phyloP scores from a whole-genome alignment of 805 yeast genomes.

The Candida mattraensis region DNA sequence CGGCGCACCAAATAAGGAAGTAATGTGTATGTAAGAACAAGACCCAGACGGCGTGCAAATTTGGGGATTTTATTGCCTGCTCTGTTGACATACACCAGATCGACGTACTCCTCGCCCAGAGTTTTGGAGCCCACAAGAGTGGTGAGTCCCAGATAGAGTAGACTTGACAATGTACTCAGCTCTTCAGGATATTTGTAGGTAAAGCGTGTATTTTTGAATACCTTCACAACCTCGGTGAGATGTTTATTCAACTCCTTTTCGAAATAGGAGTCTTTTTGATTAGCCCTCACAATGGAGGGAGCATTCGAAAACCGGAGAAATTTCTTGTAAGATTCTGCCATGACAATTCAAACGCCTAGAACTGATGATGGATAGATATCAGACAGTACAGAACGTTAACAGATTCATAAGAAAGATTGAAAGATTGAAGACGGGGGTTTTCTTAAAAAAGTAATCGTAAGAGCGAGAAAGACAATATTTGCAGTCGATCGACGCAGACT shows the following conservation, averaged over 20 bases:
- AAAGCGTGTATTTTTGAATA: conserved; percentile 61
- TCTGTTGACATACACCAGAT: conserved; percentile 62
- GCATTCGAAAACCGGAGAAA: conserved; percentile 75
- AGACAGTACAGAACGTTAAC: background rate
- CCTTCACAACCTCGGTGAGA: conserved; percentile 54
- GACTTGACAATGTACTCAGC: conserved; percentile 54
- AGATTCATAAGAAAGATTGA: conserved; percentile 3
- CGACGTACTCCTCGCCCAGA: conserved; percentile 93
- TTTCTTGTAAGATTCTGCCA: conserved; percentile 10
- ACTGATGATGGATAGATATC: background rate
- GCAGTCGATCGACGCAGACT: conserved; percentile 1
- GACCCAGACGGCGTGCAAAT: conserved; percentile 49
- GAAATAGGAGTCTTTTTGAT: conserved; percentile 84
- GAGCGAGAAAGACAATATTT: conserved; percentile 2
- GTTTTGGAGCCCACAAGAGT: conserved; percentile 78
- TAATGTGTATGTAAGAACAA: conserved; percentile 57
- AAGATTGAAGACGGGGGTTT: conserved; percentile 2
- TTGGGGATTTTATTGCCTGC: conserved; percentile 51
- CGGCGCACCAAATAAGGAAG: conserved; percentile 56
- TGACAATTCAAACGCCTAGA: background rate
- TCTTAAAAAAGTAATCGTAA: background rate
- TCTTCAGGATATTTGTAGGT: conserved; percentile 64
- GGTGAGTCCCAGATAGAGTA: conserved; percentile 69
- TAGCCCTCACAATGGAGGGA: conserved; percentile 86
- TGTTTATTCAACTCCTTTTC: conserved; percentile 54